phyloP scores from a whole-genome alignment of 1,284 basidiomycete species.

The Rhizopogon parksii region DNA sequence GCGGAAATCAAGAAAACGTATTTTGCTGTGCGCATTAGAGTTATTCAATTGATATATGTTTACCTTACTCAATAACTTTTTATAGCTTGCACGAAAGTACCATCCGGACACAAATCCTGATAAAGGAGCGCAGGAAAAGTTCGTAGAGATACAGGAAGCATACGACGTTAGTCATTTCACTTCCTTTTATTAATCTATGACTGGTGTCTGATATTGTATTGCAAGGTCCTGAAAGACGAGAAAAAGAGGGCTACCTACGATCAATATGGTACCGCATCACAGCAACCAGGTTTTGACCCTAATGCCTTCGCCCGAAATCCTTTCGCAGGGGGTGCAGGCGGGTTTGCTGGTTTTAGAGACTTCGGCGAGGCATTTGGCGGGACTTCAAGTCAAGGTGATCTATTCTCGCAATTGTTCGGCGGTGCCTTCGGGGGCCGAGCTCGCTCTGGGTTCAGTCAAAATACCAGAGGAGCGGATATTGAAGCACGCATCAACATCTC shows the following conservation, averaged over 20 bases:
- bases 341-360: slow-evolving; percentile 65
- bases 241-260: slow-evolving; percentile 93
- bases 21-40: slow-evolving; percentile 64
- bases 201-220: slow-evolving; percentile 14
- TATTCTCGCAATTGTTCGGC: slow-evolving; percentile 89
- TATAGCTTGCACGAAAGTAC: slow-evolving; percentile 91
- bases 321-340: slow-evolving; percentile 45
- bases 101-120: slow-evolving; percentile 98
- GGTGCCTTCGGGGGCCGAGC: slow-evolving; percentile 51
- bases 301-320: slow-evolving; percentile 55
- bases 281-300: slow-evolving; percentile 91
- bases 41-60: slow-evolving; percentile 5
- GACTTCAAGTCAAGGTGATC: slow-evolving; percentile 46
- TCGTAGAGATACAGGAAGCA: slow-evolving; percentile 94
- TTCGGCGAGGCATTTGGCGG: slow-evolving; percentile 66
- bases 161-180: slow-evolving; percentile 73
- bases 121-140: slow-evolving; percentile 84
- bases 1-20: slow-evolving; percentile 97
- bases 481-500: slow-evolving; percentile 72
- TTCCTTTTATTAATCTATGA: slow-evolving; percentile 7
- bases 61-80: slow-evolving; percentile 10
- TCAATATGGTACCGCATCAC: slow-evolving; percentile 90
- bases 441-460: slow-evolving; percentile 43
- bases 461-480: slow-evolving; percentile 75
- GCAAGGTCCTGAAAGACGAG: slow-evolving; percentile 85